These are phyloP conservation scores for Albophoma yamanashiensis DNA, from an alignment of 2,329 filamentous ascomycete genomes.

Conservation along the genomic window DNA sequence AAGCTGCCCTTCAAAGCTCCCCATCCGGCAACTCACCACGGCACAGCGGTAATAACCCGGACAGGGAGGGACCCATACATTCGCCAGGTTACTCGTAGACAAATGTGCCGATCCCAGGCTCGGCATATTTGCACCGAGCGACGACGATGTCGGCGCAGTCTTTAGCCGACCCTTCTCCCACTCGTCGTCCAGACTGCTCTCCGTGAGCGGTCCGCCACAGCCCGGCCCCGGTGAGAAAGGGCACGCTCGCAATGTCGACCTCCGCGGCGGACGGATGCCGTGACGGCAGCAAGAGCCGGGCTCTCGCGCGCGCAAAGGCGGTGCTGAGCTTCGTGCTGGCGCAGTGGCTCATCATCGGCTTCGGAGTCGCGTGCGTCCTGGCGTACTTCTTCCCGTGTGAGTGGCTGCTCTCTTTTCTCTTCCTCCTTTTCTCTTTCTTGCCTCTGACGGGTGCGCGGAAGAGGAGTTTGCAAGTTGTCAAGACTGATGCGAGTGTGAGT, in stretches of 20 bases:
- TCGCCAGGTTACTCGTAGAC: not conserved
- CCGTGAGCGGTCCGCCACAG: not conserved
- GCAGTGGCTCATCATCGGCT: constrained; percentile 57
- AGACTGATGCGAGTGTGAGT: too few relatives aligned
- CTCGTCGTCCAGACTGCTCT: not conserved
- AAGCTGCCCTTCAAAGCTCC: not conserved
- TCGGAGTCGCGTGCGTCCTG: constrained; percentile 40
- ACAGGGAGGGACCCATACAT: not conserved
- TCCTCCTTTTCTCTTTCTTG: too few relatives aligned
- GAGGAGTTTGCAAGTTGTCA: not conserved
- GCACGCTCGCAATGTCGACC: not conserved
- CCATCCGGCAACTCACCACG: not conserved
- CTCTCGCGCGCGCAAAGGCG: not conserved
- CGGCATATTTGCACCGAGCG: not conserved
- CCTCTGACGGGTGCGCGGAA: not conserved
- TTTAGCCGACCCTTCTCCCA: not conserved
- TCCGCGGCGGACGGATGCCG: not conserved
- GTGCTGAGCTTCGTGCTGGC: constrained; percentile 28
- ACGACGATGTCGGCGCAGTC: not conserved
- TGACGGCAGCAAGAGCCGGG: not conserved
- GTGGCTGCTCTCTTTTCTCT: constrained; percentile 2
- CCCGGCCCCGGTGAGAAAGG: not conserved
- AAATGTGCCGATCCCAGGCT: not conserved
- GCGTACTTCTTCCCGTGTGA: constrained; percentile 32
- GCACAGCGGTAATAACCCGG: not conserved